Percentiles rank a stretch among this genome's conserved stretches.
These are phyloP conservation scores for Penicillium sp. DNA, from an alignment of 2,329 filamentous ascomycete genomes.

Conservation along the genomic window DNA sequence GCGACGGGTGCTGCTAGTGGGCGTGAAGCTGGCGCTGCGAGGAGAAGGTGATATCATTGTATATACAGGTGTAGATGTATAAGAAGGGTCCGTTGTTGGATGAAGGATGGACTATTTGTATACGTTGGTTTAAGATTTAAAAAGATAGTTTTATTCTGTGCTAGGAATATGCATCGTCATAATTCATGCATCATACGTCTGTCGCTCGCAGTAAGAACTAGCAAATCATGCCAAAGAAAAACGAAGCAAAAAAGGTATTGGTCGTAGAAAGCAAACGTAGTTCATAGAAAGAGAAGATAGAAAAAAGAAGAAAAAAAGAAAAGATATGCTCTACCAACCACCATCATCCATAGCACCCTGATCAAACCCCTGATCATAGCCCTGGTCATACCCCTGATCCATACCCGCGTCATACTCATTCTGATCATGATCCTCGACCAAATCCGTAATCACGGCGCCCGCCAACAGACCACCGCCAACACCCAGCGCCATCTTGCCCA, in stretches of 20 bases:
- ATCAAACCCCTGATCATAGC: constrained; percentile 23
- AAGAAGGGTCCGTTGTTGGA: neutral
- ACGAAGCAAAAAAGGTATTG: neutral
- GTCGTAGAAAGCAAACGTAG: neutral
- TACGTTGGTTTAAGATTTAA: too few relatives aligned
- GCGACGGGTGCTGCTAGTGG: constrained; percentile 22
- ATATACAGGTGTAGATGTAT: neutral
- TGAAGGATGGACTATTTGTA: too few relatives aligned
- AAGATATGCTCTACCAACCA: constrained; percentile 19
- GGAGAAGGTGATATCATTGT: constrained; percentile 26
- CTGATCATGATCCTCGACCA: constrained; percentile 61
- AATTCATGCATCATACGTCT: neutral
- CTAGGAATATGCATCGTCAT: neutral
- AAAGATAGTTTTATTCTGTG: too few relatives aligned
- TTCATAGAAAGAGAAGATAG: neutral
- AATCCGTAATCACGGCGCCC: constrained; percentile 66
- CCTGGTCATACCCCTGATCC: constrained; percentile 24
- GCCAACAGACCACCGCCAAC: constrained; percentile 77
- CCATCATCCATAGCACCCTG: constrained; percentile 29
- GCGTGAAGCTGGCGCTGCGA: constrained; percentile 24
- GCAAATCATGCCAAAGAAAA: neutral
- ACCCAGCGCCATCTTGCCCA: constrained; percentile 72
- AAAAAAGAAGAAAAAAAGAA: neutral
- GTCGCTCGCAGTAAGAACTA: neutral
- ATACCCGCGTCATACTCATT: constrained; percentile 43